These are phyloP conservation scores for Fusarium virguliforme DNA, from an alignment of 2,329 filamentous ascomycete genomes.

Conservation along the genomic window DNA sequence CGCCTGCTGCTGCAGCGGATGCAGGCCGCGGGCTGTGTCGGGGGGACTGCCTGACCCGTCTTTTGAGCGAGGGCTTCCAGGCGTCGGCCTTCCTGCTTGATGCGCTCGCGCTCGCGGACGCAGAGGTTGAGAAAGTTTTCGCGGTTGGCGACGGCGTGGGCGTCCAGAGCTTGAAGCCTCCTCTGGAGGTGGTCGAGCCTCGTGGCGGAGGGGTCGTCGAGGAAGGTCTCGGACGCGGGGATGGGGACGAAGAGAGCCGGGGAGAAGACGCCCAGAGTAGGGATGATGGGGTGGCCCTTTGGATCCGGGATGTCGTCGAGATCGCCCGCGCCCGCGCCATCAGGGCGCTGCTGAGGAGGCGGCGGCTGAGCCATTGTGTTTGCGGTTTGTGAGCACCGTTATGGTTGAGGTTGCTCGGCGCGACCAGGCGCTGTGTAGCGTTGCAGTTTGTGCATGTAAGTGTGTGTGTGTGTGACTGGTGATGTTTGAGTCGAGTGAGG, in stretches of 20 bases:
- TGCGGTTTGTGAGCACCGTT: background rate
- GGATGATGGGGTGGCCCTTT: conserved; percentile 33
- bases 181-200: conserved; percentile 41
- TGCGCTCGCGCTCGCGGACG: conserved; percentile 54
- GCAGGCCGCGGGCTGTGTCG: conserved; percentile 24
- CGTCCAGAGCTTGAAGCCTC: conserved; percentile 45
- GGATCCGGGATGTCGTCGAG: conserved; percentile 28
- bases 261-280: conserved; percentile 18
- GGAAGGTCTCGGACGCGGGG: conserved; percentile 17
- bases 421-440: conserved; percentile 16
- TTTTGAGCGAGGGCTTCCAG: conserved; percentile 34
- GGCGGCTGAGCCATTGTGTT: conserved; percentile 24
- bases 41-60: background rate
- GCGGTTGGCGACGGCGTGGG: conserved; percentile 51
- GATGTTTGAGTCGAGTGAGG: conserved; percentile 21
- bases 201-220: conserved; percentile 18
- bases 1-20: conserved; percentile 1
- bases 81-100: conserved; percentile 45
- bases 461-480: conserved; percentile 8
- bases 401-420: conserved; percentile 9
- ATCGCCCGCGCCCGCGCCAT: background rate
- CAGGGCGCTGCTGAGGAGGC: conserved; percentile 18
- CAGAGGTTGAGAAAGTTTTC: conserved; percentile 53
- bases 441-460: conserved; percentile 25
- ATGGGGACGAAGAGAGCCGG: conserved; percentile 56